Percentiles rank a stretch among this genome's conserved stretches.
Conservation (phyloP, 352 stramenopile species). For the Halophytophthora batemanensis region DNA sequence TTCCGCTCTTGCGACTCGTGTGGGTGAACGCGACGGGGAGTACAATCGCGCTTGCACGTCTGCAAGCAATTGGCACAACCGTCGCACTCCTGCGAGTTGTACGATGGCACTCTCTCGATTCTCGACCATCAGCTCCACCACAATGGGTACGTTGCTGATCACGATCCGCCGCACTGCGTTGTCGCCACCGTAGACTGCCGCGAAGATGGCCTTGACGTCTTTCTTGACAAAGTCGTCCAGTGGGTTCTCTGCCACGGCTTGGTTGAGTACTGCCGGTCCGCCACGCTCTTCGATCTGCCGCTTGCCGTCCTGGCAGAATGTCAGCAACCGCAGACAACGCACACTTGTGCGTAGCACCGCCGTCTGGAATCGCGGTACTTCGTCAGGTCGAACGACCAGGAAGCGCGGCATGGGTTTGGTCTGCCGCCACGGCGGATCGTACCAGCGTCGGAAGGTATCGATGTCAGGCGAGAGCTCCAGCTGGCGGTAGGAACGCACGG, state of each 20-base stretch:
- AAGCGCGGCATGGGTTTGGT: constrained; percentile 46
- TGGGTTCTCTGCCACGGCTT: constrained; percentile 46
- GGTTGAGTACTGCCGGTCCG: constrained; percentile 49
- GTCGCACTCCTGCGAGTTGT: constrained; percentile 46
- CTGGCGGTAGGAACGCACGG: constrained; percentile 31
- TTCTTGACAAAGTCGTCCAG: constrained; percentile 74
- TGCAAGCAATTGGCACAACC: constrained; percentile 48
- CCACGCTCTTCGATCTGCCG: constrained; percentile 34
- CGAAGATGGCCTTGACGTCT: constrained; percentile 75
- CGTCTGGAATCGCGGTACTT: constrained; percentile 49
- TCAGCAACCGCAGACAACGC: constrained; percentile 66
- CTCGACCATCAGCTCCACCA: constrained; percentile 66
- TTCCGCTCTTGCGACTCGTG: constrained; percentile 6
- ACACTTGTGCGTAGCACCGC: constrained; percentile 56
- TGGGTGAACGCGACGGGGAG: constrained; percentile 14
- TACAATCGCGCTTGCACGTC: constrained; percentile 27
- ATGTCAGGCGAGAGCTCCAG: constrained; percentile 51
- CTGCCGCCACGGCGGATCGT: constrained; percentile 53
- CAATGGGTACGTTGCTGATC: constrained; percentile 45
- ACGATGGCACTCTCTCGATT: constrained; percentile 59
- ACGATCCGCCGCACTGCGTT: constrained; percentile 66
- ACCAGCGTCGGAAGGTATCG: constrained; percentile 51
- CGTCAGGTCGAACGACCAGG: constrained; percentile 36
- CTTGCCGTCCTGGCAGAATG: constrained; percentile 47
- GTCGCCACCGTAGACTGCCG: constrained; percentile 58